These are phyloP conservation scores for Eimeria falciformis DNA, from an alignment of 169 alveolate species.

Conservation along the genomic window DNA sequence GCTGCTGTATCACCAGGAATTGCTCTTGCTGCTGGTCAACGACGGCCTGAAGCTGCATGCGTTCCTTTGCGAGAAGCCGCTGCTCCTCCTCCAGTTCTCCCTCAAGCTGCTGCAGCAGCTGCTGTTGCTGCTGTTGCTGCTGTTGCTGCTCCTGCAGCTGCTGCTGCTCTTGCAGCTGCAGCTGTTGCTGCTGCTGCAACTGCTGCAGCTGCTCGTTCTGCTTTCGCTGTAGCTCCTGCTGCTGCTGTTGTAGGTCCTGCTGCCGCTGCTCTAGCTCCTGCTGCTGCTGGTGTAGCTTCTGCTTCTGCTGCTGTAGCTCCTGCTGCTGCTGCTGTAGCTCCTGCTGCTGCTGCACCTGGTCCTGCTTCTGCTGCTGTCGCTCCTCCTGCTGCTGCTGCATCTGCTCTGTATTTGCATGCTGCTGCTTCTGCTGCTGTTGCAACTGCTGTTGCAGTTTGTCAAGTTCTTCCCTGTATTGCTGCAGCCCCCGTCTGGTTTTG, in stretches of 20 bases:
- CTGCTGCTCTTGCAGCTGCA: slow-evolving; percentile 20
- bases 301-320: slow-evolving; percentile 38
- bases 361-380: slow-evolving; percentile 4
- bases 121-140: not conserved
- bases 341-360: slow-evolving; percentile 18
- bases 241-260: not conserved
- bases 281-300: not conserved
- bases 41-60: slow-evolving; percentile 62
- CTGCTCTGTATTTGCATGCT: too few species aligned
- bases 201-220: slow-evolving; percentile 14
- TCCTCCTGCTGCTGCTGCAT: slow-evolving; percentile 31
- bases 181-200: slow-evolving; percentile 27
- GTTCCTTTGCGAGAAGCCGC: slow-evolving; percentile 48
- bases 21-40: slow-evolving; percentile 62
- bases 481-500: slow-evolving; percentile 29
- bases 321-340: slow-evolving; percentile 60
- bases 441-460: slow-evolving; percentile 37
- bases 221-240: slow-evolving; percentile 11
- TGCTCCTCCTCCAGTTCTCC: slow-evolving; percentile 47
- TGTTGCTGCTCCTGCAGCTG: slow-evolving; percentile 4
- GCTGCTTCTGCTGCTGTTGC: slow-evolving; percentile 48
- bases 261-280: slow-evolving; percentile 13
- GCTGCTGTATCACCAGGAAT: slow-evolving; percentile 59
- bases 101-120: slow-evolving; percentile 32
- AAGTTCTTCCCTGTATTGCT: slow-evolving; percentile 35